Percentiles rank a stretch among this genome's conserved stretches.
Conservation (phyloP, 176 grass and related monocot species). For the Avena insularis region DNA sequence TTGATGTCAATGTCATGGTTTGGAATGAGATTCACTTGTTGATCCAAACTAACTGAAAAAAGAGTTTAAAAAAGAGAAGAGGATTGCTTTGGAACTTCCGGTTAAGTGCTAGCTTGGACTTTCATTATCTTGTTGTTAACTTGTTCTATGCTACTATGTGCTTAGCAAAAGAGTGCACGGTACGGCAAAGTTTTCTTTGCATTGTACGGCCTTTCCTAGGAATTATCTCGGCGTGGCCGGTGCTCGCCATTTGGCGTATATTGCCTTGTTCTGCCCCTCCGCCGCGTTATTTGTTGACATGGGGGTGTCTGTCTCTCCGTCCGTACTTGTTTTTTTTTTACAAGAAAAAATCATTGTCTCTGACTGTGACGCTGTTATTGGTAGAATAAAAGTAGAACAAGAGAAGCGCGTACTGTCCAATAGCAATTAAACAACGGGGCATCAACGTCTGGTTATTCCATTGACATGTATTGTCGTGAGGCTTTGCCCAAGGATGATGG, state of each 20-base stretch:
- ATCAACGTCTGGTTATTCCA: not conserved
- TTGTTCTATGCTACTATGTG: not conserved
- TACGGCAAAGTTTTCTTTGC: constrained; percentile 17
- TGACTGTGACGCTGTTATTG: not conserved
- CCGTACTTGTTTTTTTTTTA: not conserved
- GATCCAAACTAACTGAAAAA: not conserved
- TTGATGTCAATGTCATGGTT: constrained; percentile 27
- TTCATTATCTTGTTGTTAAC: constrained; percentile 32
- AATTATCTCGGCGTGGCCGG: not conserved
- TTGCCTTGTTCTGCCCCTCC: not conserved
- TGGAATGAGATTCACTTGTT: constrained; percentile 12
- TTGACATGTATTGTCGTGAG: not conserved
- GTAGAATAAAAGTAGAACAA: not conserved
- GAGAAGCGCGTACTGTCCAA: not conserved
- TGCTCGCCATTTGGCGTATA: constrained; percentile 38
- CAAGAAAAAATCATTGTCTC: not conserved
- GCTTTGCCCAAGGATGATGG: not conserved
- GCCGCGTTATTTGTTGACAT: constrained; percentile 35
- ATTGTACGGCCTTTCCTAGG: constrained; percentile 28
- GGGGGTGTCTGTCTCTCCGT: not conserved
- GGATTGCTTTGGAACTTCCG: constrained; percentile 33
- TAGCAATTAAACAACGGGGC: not conserved
- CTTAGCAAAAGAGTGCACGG: not conserved
- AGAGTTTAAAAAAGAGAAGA: not conserved
- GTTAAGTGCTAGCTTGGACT: not conserved